Evolutionary conservation across 2,329 filamentous ascomycete species (phyloP), one percentile per base, ranked within the genome.

Genomic region (Penicillium rolfsii): DNA sequence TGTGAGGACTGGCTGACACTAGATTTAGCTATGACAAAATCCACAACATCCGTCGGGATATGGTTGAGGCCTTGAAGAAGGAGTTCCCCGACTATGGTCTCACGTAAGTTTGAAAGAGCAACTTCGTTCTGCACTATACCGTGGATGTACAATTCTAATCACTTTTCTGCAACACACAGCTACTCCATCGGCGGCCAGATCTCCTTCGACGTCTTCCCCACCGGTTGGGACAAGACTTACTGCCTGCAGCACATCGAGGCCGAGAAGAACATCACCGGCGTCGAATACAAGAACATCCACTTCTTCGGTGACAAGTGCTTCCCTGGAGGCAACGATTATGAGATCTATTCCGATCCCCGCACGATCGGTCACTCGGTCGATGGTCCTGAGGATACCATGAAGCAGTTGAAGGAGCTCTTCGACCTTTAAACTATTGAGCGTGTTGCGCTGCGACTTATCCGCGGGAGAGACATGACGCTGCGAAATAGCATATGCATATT

Each of bases 171-270:
- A 7, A 40, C 45, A 41, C 53, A 64, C 63, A 93, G 91, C 45
- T 97, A 90, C 83, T 94, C 92, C 65, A 96, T 99, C 71, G 95
- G 95, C 70, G 95, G 95, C 56, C 92, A 97, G 76, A 97, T 99
- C 79, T 97, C 93, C 62, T 99, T 99, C 78, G 95, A 99, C 75
- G 91, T 98, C 72, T 99, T 99, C 85, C 95, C 95, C 66, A 86
- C 83, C 2, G 95, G 95, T 73, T 99, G 95, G 95, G 95, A 99
- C 82, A 99, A 98, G 88, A 97, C 91, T 9, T 99, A 97, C 85
- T 97, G 93, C 82, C 84, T 98, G 68, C 83, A 86, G 70, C 93
- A 97, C 79, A 83, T 98, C 64, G 91, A 95, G 81, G 85, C 85
- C 65, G 93, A 97, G 77, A 88, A 86, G 72, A 89, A 89, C 64